Base-by-base conservation (phyloP, 371 early-diverging fungal genomes). In the Apophysomyces trapeziformis region DNA sequence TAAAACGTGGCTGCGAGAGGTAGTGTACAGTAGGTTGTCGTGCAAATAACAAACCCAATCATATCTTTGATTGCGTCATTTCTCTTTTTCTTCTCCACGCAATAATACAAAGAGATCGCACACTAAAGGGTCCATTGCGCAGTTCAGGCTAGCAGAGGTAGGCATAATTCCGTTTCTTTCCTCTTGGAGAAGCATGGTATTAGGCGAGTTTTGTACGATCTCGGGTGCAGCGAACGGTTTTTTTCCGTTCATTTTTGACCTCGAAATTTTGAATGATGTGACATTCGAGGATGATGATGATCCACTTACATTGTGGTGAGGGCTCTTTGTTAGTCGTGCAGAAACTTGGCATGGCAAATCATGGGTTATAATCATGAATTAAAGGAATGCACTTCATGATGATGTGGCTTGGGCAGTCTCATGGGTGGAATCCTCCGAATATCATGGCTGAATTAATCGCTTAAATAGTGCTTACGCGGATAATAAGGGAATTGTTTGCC, bases 381-480 rank as follows among this genome's bases (percentile, higher is more conserved):
- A 21, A 50, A 5, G n/a, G 5, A 21, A 26, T 7, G 54, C 21
- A 50, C 54, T 50, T 61, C 61, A 61, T 61, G 61, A 61, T 61
- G 61, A 61, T 32, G 61, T 61, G 61, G 61, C 61, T 61, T 61
- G 61, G 61, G 14, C 45, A 32, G 54, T 50, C 54, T 16, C 21
- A 50, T 26, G 54, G 54, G 58, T 32, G 61, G 44, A 46, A 46
- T 44, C 46, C 43, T 61, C 36, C 46, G 43, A 45, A 61, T 46
- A 35, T 59, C 36, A 32, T 59, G n/a, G 38, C 21, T 59, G 39
- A 21, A 12, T 61, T 44, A 21, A 35, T 61, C 35, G 16, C 26
- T 61, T 44, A 14, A 26, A 44, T 61, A 61, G 43, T 44, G 54
- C 54, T 21, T 50, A 50, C 21, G 21, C 46, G 13, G 16, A 50